A percentile compares a stretch with the other conserved stretches of the same genome.
phyloP scores from a whole-genome alignment of 164 flowering plant genomes.

The Aristolochia californica region DNA sequence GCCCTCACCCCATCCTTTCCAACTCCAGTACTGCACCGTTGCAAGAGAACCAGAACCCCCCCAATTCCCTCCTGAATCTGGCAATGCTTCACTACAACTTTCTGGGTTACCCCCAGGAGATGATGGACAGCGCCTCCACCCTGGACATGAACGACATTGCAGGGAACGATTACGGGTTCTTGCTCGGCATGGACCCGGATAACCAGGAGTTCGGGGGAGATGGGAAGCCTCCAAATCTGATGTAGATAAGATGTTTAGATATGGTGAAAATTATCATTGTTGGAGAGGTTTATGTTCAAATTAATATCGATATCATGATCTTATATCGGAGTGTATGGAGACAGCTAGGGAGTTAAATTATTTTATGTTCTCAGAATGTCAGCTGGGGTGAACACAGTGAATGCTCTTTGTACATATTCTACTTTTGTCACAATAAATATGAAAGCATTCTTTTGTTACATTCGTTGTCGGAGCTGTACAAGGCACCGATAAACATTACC shows the following conservation, averaged over 20 bases:
- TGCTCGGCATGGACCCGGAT: conserved; percentile 40
- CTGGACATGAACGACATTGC: conserved; percentile 10
- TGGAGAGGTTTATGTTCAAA: no score
- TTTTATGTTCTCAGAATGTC: no score
- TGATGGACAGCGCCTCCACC: conserved; percentile 4
- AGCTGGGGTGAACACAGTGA: no score
- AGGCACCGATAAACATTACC: no score
- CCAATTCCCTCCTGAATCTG: conserved; percentile 15
- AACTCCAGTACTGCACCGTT: conserved; percentile 8
- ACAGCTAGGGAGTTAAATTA: conserved; percentile 12
- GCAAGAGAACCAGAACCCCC: conserved; percentile 9
- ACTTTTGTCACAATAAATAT: not conserved
- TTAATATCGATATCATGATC: no score
- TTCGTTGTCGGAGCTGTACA: not conserved
- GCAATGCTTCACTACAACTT: conserved; percentile 14
- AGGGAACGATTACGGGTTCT: conserved; percentile 31
- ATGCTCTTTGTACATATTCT: no score
- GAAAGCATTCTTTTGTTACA: not conserved
- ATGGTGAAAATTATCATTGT: no score
- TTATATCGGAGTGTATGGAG: no score
- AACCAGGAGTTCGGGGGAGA: conserved; percentile 17
- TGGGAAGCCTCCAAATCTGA: conserved; percentile 18
- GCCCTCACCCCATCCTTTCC: conserved; percentile 10
- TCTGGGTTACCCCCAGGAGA: conserved; percentile 14
- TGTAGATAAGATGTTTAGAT: no score